phyloP scores from a whole-genome alignment of 208 protist genomes.

The Leishmania guyanensis region DNA sequence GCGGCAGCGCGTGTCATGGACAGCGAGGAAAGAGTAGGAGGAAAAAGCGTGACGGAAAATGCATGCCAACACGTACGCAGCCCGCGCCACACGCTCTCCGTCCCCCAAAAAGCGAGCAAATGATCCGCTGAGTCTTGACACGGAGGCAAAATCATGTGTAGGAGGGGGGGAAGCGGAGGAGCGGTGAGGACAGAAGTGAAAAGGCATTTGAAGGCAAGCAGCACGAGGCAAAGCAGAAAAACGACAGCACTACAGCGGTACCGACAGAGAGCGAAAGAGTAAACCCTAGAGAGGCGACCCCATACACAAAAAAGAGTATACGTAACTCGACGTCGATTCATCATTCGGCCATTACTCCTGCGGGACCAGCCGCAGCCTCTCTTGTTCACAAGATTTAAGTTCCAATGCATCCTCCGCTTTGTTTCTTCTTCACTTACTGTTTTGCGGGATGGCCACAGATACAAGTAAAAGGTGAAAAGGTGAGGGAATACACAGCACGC shows the following conservation, averaged over 20 bases:
- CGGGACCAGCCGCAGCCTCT: neutral
- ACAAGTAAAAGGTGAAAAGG: constrained; percentile 12
- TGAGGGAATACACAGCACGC: constrained; percentile 6
- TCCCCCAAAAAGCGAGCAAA: neutral
- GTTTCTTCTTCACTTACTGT: neutral
- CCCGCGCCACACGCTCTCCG: neutral
- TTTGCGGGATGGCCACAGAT: constrained; percentile 4
- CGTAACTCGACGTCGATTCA: neutral
- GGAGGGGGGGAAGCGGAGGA: neutral
- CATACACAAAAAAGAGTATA: neutral
- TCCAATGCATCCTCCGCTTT: neutral
- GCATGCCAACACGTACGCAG: neutral
- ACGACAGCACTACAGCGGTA: neutral
- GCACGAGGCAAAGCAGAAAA: neutral
- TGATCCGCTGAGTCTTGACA: neutral
- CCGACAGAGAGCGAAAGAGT: neutral
- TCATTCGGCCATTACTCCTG: neutral
- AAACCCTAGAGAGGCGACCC: neutral
- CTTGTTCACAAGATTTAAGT: neutral
- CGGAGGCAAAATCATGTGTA: neutral
- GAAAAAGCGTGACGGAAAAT: no score
- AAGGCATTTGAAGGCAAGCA: neutral
- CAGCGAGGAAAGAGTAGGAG: neutral
- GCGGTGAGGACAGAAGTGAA: neutral
- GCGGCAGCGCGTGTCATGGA: neutral